Conservation (phyloP, 192 early-diverging fungal species). For the Backusella sp. region DNA sequence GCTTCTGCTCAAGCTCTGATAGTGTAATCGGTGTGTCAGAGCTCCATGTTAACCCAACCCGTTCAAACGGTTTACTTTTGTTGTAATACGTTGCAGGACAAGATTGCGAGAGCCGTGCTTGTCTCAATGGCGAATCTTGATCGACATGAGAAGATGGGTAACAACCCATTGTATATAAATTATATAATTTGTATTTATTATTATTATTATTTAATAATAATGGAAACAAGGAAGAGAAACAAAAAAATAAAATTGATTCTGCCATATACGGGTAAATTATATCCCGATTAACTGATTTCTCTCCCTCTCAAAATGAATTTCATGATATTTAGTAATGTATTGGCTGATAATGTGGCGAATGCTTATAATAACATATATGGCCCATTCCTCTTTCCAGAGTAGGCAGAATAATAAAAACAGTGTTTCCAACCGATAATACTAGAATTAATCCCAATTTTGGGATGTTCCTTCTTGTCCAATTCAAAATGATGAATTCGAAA, state of each 20-base stretch:
- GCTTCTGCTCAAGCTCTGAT: slow-evolving; percentile 47
- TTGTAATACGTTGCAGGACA: not conserved
- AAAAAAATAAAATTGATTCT: not conserved
- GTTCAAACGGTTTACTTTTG: slow-evolving; percentile 29
- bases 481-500: not conserved
- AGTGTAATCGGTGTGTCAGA: slow-evolving; percentile 39
- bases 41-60: slow-evolving; percentile 36
- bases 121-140: not conserved
- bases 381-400: too few relatives aligned
- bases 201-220: not conserved
- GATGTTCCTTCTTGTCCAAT: not conserved
- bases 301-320: too few relatives aligned
- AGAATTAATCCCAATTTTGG: not conserved
- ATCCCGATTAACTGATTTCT: not conserved
- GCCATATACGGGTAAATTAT: not conserved
- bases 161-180: not conserved
- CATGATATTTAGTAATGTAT: too few relatives aligned
- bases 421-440: too few relatives aligned
- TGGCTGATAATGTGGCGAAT: too few relatives aligned
- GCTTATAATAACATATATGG: too few relatives aligned
- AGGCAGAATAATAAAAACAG: too few relatives aligned
- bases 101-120: not conserved
- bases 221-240: too few relatives aligned
- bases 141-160: not conserved
- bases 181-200: not conserved